phyloP scores from a whole-genome alignment of 768 basidiomycete species.

The Tricholoma bakamatsutake region DNA sequence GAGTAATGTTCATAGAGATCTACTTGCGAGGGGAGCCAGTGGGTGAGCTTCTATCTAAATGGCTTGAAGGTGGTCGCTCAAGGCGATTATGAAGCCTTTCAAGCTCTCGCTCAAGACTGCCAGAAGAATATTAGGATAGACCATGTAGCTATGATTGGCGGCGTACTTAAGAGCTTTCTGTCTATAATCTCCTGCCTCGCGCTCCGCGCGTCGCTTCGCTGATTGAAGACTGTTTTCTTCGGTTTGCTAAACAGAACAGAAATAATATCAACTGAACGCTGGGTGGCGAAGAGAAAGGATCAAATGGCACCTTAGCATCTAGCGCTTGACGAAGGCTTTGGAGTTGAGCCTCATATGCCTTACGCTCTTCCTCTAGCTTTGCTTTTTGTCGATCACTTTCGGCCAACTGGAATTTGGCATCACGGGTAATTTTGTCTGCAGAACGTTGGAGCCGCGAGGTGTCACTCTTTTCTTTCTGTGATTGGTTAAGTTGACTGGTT shows the following conservation, averaged over 20 bases:
- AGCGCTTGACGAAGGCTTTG: conserved; percentile 49
- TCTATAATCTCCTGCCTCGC: conserved; percentile 69
- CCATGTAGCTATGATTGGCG: not conserved
- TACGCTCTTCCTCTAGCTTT: conserved; percentile 63
- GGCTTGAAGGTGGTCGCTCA: conserved; percentile 46
- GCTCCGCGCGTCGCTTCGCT: conserved; percentile 69
- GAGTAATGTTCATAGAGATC: not conserved
- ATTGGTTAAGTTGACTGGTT: conserved; percentile 49
- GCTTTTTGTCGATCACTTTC: conserved; percentile 59
- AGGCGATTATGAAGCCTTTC: conserved; percentile 62
- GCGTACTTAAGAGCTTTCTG: conserved; percentile 63
- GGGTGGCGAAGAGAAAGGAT: not conserved
- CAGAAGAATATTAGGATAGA: conserved; percentile 2
- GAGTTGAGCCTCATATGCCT: conserved; percentile 53
- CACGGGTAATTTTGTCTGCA: conserved; percentile 34
- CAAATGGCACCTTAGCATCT: conserved; percentile 47
- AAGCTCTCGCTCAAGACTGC: conserved; percentile 60
- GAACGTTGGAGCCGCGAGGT: conserved; percentile 39
- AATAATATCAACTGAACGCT: conserved; percentile 4
- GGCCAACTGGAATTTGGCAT: conserved; percentile 46
- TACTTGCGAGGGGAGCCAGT: conserved; percentile 28
- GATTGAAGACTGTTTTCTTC: conserved; percentile 61
- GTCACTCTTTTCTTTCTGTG: conserved; percentile 40
- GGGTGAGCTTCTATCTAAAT: conserved; percentile 19
- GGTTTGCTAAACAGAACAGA: conserved; percentile 47